Base-by-base conservation (phyloP, 441 rosid species). In the Populus tomentosa region DNA sequence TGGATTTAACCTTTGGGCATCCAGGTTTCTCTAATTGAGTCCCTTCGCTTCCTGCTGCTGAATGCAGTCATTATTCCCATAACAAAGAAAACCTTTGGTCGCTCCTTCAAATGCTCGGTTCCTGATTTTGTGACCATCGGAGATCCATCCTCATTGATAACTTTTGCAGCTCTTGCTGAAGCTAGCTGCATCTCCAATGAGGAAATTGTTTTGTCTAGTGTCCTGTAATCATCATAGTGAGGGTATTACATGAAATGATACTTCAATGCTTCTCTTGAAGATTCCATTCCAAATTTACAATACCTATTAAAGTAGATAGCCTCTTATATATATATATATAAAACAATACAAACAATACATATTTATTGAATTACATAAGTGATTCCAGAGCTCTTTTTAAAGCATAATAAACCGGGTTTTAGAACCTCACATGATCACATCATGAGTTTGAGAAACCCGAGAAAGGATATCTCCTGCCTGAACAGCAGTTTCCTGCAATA, bases 61-160 rank as follows among this genome's bases (percentile, higher is more conserved):
- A 95, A 94, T 76, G 97, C 97, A 64, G 98, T 95, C 38, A 91
- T 91, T 82, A 94, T 91, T 79, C 98, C 99, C 95, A 94, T 91
- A 36, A 92, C 97, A 88, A 91, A 91, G 87, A 94, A 94, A 80
- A 92, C 89, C 84, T 88, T 84, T 75, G 84, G 89, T 64, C 90
- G 89, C 62, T 82, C 82, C 82, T 85, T 92, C 53, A 82, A 80
- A 14, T 83, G 83, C 72, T 90, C 86, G 3, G 71, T 75, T 79
- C 85, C 85, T 71, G 89, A 80, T 76, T 85, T 85, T 42, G 84
- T 76, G 53, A 75, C 85, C 24, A 83, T 40, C 50, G 89, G 87
- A 81, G 89, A 86, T 81, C 85, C 89, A 82, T 88, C 91, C 33
- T 84, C 79, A 69, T 71, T 77, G 3, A 81, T 83, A 53, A 71